Evolutionary conservation across 2,329 filamentous ascomycete genomes (phyloP).

Genomic region (Didymella glomerata): DNA sequence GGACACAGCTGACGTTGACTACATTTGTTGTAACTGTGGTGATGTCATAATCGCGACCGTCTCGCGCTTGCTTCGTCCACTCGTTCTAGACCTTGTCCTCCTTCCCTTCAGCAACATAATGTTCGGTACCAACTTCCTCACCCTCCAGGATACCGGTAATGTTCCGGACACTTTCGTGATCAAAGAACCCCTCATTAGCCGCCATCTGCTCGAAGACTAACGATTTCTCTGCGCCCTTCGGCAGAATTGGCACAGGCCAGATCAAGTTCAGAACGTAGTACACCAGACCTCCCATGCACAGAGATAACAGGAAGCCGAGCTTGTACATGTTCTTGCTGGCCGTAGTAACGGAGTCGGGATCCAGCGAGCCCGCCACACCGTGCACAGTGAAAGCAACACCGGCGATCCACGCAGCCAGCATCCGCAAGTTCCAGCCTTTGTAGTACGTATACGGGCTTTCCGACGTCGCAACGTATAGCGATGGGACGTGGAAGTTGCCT

Average conservation of each 20-base stretch:
- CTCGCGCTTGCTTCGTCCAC: background rate
- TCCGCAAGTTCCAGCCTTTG: slow-evolving; percentile 34
- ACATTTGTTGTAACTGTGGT: too few species aligned
- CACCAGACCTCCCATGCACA: slow-evolving; percentile 27
- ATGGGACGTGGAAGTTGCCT: slow-evolving; percentile 34
- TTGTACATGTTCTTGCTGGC: slow-evolving; percentile 35
- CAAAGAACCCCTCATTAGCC: slow-evolving; percentile 30
- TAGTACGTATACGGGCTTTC: slow-evolving; percentile 30
- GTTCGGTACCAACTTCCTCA: slow-evolving; percentile 23
- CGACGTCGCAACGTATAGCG: slow-evolving; percentile 21
- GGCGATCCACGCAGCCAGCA: slow-evolving; percentile 29
- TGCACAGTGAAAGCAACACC: slow-evolving; percentile 33
- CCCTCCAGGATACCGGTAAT: slow-evolving; percentile 30
- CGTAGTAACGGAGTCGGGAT: slow-evolving; percentile 24
- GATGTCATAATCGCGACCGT: too few species aligned
- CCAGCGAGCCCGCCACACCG: slow-evolving; percentile 28
- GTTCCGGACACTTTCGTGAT: slow-evolving; percentile 23
- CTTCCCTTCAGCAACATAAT: slow-evolving; percentile 23
- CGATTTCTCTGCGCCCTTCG: slow-evolving; percentile 14
- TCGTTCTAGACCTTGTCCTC: slow-evolving; percentile 14
- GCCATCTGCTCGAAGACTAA: slow-evolving; percentile 29
- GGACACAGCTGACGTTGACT: too few species aligned
- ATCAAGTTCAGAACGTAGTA: slow-evolving; percentile 28
- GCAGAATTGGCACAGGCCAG: slow-evolving; percentile 27
- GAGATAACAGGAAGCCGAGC: slow-evolving; percentile 27